Base-by-base conservation (phyloP, 2,329 filamentous ascomycete species). In the Mariannaea elegans region DNA sequence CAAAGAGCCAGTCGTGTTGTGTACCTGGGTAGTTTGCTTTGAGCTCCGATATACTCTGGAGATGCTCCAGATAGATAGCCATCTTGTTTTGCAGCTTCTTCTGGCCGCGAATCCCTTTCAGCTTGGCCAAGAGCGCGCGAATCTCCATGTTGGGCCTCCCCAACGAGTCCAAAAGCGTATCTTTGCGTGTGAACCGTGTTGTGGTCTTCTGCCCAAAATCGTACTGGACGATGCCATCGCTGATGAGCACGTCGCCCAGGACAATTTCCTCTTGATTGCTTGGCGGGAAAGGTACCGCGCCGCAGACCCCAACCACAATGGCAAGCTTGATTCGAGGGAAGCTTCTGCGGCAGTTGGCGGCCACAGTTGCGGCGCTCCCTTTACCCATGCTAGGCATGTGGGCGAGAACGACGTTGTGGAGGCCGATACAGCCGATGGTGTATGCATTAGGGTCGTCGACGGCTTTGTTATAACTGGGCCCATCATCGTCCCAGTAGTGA, bases 231-330 rank as follows among this genome's bases (percentile, higher is more conserved):
- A 76, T 36, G 1, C 62, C 64, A 4, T 62, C 60, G 31, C 71
- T 70, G 27, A 75, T 67, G 23, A 74, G 42, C 3, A 72, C 66
- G 32, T 73, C 71, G 2, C 71, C 71, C 1, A 73, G 62, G 0
- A 69, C 18, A 3, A 68, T 60, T 19, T 69, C 69, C 24, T 61
- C 38, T 16, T 39, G 23, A 14, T 48, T 27, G 12, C 27, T 7
- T 7, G 36, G 45, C 9, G 36, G 27, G 29, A 58, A 47, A 3
- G 68, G 71, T 3, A 67, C 61, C 2, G 46, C 68, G 1, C 71
- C 69, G 27, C 55, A 52, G 8, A 52, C 21, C 8, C 55, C 48
- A 5, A 51, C 55, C 12, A 58, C 39, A 2, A 58, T 41, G 3
- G 47, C 55, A 13, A 58, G 41, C 16, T 23, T 27, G 31, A 58